phyloP scores from a whole-genome alignment of 306 rosid genomes.

The Corylus heterophylla region DNA sequence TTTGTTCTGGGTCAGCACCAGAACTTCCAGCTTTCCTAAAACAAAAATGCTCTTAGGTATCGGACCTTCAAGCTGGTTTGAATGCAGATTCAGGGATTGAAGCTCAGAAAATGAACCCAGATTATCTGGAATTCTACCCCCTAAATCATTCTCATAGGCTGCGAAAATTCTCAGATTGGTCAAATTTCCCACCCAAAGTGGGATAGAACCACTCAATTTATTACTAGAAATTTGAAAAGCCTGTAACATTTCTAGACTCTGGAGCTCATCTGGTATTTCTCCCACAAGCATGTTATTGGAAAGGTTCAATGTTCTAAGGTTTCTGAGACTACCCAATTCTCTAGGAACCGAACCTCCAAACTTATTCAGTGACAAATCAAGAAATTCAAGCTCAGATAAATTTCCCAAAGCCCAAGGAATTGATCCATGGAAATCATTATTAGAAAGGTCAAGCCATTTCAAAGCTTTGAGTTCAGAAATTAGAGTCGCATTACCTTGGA shows the following conservation, averaged over 20 bases:
- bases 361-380: slow-evolving; percentile 84
- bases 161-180: slow-evolving; percentile 74
- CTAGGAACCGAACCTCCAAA: slow-evolving; percentile 78
- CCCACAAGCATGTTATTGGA: slow-evolving; percentile 78
- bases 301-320: slow-evolving; percentile 80
- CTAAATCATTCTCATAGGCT: slow-evolving; percentile 87
- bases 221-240: slow-evolving; percentile 85
- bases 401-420: slow-evolving; percentile 70
- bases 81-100: slow-evolving; percentile 82
- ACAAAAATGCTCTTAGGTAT: slow-evolving; percentile 81
- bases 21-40: slow-evolving; percentile 72
- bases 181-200: slow-evolving; percentile 82
- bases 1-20: slow-evolving; percentile 87
- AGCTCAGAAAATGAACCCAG: slow-evolving; percentile 74
- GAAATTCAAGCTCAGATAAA: slow-evolving; percentile 76
- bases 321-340: slow-evolving; percentile 68
- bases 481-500: slow-evolving; percentile 78
- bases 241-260: slow-evolving; percentile 56
- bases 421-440: slow-evolving; percentile 69
- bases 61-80: slow-evolving; percentile 79
- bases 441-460: slow-evolving; percentile 86
- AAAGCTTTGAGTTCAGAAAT: slow-evolving; percentile 82
- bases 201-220: slow-evolving; percentile 76
- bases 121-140: slow-evolving; percentile 71
- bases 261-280: slow-evolving; percentile 76